phyloP scores from a whole-genome alignment of 1,284 basidiomycete genomes.

The Ganoderma lingzhi region DNA sequence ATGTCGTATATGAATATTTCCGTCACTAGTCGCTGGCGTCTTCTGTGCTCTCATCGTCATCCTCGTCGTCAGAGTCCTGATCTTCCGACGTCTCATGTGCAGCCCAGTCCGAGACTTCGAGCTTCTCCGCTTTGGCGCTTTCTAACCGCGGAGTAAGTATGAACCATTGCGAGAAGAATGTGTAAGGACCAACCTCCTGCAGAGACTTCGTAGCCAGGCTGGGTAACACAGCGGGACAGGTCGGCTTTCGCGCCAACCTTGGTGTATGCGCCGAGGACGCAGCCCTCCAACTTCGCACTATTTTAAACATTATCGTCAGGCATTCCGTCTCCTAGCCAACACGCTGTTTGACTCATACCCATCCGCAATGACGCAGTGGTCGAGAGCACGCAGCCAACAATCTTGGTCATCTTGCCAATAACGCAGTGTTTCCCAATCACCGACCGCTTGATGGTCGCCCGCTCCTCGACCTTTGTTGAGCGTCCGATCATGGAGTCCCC shows the following conservation, averaged over 20 bases:
- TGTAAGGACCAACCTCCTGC: conserved; percentile 62
- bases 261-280: conserved; percentile 86
- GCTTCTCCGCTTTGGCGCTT: conserved; percentile 42
- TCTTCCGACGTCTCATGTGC: conserved; percentile 38
- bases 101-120: conserved; percentile 48
- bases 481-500: conserved; percentile 86
- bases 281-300: conserved; percentile 91
- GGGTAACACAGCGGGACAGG: conserved; percentile 86
- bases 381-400: conserved; percentile 91
- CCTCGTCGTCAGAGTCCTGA: conserved; percentile 28
- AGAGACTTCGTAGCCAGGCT: conserved; percentile 86
- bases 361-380: conserved; percentile 89
- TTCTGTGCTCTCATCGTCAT: conserved; percentile 24
- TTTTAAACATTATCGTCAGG: conserved; percentile 5
- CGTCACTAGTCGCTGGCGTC: conserved; percentile 20
- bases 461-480: conserved; percentile 85
- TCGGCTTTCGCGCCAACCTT: conserved; percentile 84
- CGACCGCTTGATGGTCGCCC: conserved; percentile 87
- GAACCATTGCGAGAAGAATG: conserved; percentile 3
- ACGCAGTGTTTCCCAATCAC: conserved; percentile 90
- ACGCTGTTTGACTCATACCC: conserved; percentile 59
- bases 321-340: no score
- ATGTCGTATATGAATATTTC: conserved; percentile 27
- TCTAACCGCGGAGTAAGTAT: conserved; percentile 30
- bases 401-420: conserved; percentile 88